phyloP scores from a whole-genome alignment of 148 eudicot genomes.

The Amaranthus palmeri region DNA sequence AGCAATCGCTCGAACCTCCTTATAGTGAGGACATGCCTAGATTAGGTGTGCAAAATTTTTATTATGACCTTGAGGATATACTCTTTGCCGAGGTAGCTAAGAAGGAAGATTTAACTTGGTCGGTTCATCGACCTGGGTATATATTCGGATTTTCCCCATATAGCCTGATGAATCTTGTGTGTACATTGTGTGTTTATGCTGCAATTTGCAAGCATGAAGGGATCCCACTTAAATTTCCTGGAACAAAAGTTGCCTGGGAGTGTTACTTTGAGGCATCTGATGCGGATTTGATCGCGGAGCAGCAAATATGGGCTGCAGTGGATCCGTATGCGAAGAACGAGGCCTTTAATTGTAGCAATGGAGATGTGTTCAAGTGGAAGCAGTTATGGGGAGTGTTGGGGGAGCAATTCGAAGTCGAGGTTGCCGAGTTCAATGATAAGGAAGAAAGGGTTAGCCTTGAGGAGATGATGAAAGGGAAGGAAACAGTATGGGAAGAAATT shows the following conservation, averaged over 20 bases:
- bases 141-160: conserved; percentile 44
- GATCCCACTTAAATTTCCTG: conserved; percentile 33
- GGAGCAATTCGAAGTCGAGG: conserved; percentile 41
- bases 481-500: conserved; percentile 38
- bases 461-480: conserved; percentile 39
- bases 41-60: conserved; percentile 30
- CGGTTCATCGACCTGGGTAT: conserved; percentile 31
- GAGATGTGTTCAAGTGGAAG: conserved; percentile 50
- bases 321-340: conserved; percentile 45
- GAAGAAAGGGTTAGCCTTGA: conserved; percentile 22
- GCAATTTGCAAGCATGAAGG: conserved; percentile 46
- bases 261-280: conserved; percentile 36
- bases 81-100: conserved; percentile 26
- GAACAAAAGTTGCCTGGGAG: conserved; percentile 34
- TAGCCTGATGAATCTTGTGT: conserved; percentile 37
- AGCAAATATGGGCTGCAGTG: conserved; percentile 49
- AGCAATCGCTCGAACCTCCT: conserved; percentile 26
- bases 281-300: conserved; percentile 44
- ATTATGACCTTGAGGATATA: conserved; percentile 37
- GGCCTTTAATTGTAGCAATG: conserved; percentile 44
- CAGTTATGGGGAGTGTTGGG: conserved; percentile 38
- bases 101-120: conserved; percentile 42
- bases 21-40: conserved; percentile 38
- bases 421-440: conserved; percentile 25
- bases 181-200: conserved; percentile 36